phyloP scores from a whole-genome alignment of 1,284 basidiomycete species.

The Sphaerobolus stellatus region DNA sequence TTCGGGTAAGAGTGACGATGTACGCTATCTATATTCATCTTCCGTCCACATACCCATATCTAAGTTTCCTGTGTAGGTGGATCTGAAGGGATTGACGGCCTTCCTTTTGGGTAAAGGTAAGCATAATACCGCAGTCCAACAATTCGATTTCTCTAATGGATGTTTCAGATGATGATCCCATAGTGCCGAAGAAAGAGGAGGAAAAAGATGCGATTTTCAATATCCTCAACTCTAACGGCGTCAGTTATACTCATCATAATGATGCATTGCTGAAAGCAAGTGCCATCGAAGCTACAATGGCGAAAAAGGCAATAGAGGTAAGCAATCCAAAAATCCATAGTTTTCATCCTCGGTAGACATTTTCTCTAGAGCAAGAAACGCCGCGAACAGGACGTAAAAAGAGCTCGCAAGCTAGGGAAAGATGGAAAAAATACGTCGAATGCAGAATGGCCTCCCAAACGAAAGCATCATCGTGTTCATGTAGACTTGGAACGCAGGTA shows the following conservation, averaged over 20 bases:
- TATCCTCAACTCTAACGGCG: constrained; percentile 57
- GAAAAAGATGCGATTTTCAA: constrained; percentile 50
- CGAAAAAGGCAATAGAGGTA: constrained; percentile 55
- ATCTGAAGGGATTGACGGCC: constrained; percentile 60
- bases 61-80: constrained; percentile 37
- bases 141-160: background rate
- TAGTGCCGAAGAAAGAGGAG: constrained; percentile 24
- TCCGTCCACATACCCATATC: background rate
- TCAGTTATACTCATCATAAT: constrained; percentile 70
- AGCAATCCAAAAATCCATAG: constrained; percentile 2
- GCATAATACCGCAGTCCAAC: constrained; percentile 19
- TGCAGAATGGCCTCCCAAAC: constrained; percentile 61
- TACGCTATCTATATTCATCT: background rate
- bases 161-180: constrained; percentile 17
- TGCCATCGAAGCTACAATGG: constrained; percentile 62
- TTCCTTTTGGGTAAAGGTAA: constrained; percentile 69
- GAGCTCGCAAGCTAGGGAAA: constrained; percentile 19
- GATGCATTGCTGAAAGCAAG: constrained; percentile 68
- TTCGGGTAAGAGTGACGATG: constrained; percentile 8
- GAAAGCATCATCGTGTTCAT: constrained; percentile 54
- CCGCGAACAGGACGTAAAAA: constrained; percentile 13
- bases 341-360: background rate
- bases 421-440: constrained; percentile 31
- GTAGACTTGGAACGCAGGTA: constrained; percentile 52
- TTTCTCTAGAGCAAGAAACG: constrained; percentile 24